These are phyloP conservation scores for Caulochytrium protostelioides DNA, from an alignment of 371 early-diverging fungal genomes.

Conservation along the genomic window DNA sequence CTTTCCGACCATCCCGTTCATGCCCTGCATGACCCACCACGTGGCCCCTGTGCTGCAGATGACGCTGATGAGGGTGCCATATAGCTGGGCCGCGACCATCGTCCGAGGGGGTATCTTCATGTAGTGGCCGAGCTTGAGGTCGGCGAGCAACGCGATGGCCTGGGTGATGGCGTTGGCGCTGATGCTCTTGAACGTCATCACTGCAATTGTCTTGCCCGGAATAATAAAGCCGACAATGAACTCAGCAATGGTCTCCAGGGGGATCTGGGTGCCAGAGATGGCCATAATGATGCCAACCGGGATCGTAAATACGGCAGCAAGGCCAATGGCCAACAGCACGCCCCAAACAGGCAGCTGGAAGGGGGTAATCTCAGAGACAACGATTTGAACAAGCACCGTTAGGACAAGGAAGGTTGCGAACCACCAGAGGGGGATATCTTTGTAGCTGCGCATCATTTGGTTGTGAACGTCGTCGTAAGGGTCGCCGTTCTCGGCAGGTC, in stretches of 20 bases:
- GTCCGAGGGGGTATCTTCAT: conserved; percentile 21
- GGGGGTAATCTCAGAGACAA: conserved; percentile 6
- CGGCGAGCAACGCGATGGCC: conserved; percentile 9
- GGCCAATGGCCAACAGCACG: conserved; percentile 7
- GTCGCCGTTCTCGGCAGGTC: too few species aligned
- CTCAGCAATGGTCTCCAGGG: conserved; percentile 22
- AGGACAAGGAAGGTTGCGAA: conserved; percentile 8
- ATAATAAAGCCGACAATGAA: conserved; percentile 38
- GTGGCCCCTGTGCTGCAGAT: conserved; percentile 3
- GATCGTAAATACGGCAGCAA: conserved; percentile 6
- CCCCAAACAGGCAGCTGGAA: conserved; percentile 14
- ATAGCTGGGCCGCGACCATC: conserved; percentile 14
- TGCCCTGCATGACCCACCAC: too few species aligned
- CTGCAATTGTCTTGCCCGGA: conserved; percentile 39
- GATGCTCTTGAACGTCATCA: conserved; percentile 43
- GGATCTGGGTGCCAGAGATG: conserved; percentile 10
- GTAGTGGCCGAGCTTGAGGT: conserved; percentile 33
- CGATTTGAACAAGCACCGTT: conserved; percentile 5
- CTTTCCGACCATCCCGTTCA: too few species aligned
- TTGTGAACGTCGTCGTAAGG: conserved; percentile 8
- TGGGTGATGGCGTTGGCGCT: conserved; percentile 30
- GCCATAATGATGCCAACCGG: conserved; percentile 16
- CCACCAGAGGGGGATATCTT: conserved; percentile 12
- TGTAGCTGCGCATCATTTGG: conserved; percentile 12
- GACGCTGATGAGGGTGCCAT: conserved; percentile 2